phyloP scores from a whole-genome alignment of 176 grass and related monocot species.

The Oryza meridionalis region DNA sequence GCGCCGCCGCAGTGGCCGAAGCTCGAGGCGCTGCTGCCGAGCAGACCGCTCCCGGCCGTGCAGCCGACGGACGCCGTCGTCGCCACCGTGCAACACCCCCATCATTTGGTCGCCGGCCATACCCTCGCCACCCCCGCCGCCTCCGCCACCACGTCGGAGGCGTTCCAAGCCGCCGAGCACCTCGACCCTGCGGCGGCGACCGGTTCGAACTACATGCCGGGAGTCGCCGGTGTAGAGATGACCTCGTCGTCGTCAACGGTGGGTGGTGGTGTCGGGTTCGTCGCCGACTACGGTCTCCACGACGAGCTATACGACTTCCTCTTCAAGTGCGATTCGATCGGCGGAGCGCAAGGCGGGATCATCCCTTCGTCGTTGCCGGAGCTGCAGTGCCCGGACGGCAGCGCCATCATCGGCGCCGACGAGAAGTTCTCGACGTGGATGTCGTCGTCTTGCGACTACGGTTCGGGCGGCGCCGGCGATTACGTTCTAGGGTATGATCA shows the following conservation, averaged over 20 bases:
- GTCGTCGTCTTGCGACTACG: slow-evolving; percentile 53
- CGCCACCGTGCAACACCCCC: neutral
- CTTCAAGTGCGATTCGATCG: slow-evolving; percentile 44
- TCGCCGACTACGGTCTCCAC: slow-evolving; percentile 29
- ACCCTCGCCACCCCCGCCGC: neutral
- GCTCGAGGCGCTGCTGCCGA: slow-evolving; percentile 39
- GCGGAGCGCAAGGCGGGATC: slow-evolving; percentile 24
- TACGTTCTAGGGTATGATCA: slow-evolving; percentile 57
- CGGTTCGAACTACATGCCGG: slow-evolving; percentile 43
- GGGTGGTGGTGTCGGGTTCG: slow-evolving; percentile 13
- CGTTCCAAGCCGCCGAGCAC: slow-evolving; percentile 20
- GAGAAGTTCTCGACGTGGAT: slow-evolving; percentile 55
- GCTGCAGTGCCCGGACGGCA: slow-evolving; percentile 46
- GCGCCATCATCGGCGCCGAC: slow-evolving; percentile 42
- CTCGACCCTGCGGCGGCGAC: slow-evolving; percentile 1
- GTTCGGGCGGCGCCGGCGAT: slow-evolving; percentile 31
- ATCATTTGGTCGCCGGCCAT: slow-evolving; percentile 38
- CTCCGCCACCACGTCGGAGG: neutral
- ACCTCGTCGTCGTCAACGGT: slow-evolving; percentile 27
- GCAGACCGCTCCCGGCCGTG: neutral
- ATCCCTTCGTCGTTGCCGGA: slow-evolving; percentile 43
- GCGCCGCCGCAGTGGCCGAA: slow-evolving; percentile 47
- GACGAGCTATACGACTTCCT: slow-evolving; percentile 59
- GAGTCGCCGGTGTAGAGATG: slow-evolving; percentile 29
- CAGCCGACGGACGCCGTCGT: slow-evolving; percentile 49